These are phyloP conservation scores for Trichosporon sp. DNA, from an alignment of 1,284 basidiomycete genomes.

Conservation along the genomic window DNA sequence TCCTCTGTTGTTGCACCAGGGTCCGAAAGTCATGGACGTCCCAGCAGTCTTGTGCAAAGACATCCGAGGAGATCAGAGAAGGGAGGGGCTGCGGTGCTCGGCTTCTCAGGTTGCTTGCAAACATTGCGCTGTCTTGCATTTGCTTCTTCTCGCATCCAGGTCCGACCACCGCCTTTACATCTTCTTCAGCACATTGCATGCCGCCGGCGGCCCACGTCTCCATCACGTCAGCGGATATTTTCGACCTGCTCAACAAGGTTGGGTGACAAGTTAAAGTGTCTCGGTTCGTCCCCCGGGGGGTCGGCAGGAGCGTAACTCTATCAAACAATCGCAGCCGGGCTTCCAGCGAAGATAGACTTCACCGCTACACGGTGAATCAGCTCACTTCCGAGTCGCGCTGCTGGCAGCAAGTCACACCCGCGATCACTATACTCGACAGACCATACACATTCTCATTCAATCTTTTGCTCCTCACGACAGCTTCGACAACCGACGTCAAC, in stretches of 20 bases:
- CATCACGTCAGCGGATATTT: slow-evolving; percentile 4
- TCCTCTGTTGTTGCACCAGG: not conserved
- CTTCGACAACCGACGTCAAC: not conserved
- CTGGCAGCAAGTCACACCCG: no score
- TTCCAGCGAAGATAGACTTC: not conserved
- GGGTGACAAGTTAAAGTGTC: not conserved
- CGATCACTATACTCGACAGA: no score
- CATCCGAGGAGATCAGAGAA: not conserved
- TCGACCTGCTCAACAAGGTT: not conserved
- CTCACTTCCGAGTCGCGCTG: not conserved
- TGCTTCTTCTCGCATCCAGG: not conserved
- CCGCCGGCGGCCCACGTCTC: not conserved
- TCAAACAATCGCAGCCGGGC: not conserved
- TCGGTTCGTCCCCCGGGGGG: not conserved
- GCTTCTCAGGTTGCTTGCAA: no score
- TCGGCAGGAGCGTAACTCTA: not conserved
- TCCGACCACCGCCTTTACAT: not conserved
- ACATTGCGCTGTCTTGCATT: not conserved
- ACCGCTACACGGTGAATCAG: not conserved
- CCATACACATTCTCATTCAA: not conserved
- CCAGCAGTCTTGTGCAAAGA: not conserved
- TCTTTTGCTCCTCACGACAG: not conserved
- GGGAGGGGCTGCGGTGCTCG: no score
- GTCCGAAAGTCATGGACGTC: not conserved
- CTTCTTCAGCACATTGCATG: not conserved